phyloP scores from a whole-genome alignment of 2,329 filamentous ascomycete genomes.

The Pseudocercospora fuligena region DNA sequence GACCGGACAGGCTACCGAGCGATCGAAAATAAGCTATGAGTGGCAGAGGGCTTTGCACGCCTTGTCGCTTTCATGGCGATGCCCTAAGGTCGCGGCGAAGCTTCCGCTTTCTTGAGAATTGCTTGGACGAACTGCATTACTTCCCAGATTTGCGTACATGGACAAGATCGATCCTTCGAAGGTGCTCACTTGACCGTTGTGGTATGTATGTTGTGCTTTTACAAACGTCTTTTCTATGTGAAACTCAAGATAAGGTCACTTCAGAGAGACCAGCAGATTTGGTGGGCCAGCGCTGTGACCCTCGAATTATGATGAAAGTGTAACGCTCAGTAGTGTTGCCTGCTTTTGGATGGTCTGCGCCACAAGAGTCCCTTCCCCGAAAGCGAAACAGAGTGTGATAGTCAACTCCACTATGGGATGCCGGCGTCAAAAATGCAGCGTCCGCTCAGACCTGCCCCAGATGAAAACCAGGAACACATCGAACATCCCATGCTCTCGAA shows the following conservation, averaged over 20 bases:
- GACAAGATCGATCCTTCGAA: background rate
- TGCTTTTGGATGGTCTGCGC: background rate
- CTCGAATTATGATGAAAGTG: background rate
- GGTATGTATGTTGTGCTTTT: background rate
- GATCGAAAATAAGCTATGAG: slow-evolving; percentile 13
- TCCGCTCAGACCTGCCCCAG: background rate
- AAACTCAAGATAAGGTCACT: background rate
- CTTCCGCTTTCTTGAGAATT: background rate
- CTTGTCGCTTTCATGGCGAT: slow-evolving; percentile 4
- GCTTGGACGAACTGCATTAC: background rate
- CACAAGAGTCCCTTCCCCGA: slow-evolving; percentile 1
- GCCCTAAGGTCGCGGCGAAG: background rate
- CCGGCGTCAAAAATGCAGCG: background rate
- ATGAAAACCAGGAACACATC: background rate
- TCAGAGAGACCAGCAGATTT: background rate
- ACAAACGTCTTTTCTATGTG: background rate
- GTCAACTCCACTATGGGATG: background rate
- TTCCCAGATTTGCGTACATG: background rate
- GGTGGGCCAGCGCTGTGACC: background rate
- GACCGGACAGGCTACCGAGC: background rate
- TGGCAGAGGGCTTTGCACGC: background rate
- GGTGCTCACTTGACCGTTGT: background rate
- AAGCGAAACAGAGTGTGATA: background rate
- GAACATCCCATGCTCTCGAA: slow-evolving; percentile 38
- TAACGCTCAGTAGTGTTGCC: slow-evolving; percentile 4